Evolutionary conservation across 2,329 filamentous ascomycete species (phyloP).

Genomic region (Penicillium aurantiogriseum): DNA sequence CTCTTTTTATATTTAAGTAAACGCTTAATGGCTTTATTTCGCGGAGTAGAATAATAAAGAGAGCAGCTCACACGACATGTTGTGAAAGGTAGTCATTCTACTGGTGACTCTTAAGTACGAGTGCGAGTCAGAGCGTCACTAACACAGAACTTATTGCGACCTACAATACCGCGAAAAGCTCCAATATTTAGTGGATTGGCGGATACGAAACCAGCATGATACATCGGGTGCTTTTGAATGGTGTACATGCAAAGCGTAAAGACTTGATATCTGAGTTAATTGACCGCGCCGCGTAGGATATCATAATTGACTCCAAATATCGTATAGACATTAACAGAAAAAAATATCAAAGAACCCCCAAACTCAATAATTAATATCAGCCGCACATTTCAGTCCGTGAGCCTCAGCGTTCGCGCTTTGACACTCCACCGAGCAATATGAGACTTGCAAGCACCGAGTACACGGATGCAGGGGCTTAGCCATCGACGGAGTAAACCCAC

Average conservation of each 20-base stretch:
- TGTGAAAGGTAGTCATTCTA: neutral
- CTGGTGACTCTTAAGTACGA: neutral
- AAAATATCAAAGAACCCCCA: neutral
- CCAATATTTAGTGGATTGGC: no score
- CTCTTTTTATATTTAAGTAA: no score
- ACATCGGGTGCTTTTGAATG: no score
- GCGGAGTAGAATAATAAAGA: no score
- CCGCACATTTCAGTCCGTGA: neutral
- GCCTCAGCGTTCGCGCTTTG: neutral
- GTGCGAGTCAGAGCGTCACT: neutral
- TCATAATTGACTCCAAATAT: neutral
- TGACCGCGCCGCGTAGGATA: no score
- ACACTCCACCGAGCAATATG: constrained; percentile 4
- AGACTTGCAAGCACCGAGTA: neutral
- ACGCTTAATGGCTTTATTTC: no score
- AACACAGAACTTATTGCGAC: no score
- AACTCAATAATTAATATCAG: neutral
- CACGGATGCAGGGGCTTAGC: constrained; percentile 1
- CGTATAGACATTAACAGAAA: neutral
- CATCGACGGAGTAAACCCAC: constrained; percentile 5
- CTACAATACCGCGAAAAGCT: no score
- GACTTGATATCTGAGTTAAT: no score
- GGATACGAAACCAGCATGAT: no score
- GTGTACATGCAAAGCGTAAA: no score
- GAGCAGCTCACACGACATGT: no score